Evolutionary conservation across 2,329 filamentous ascomycete species (phyloP).

Genomic region (Cladosporium velox): DNA sequence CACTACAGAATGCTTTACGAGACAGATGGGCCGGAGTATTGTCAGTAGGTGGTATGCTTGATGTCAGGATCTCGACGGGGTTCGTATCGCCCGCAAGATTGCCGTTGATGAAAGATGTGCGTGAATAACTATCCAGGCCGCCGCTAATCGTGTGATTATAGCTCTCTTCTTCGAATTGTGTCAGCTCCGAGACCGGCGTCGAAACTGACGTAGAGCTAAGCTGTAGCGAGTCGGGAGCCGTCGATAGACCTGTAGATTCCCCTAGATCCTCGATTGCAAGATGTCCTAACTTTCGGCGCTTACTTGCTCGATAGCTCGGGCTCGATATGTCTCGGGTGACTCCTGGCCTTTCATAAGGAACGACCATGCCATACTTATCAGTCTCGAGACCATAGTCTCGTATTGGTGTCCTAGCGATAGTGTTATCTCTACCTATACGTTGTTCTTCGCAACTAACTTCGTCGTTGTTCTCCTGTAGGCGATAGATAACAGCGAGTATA

Average conservation of each 20-base stretch:
- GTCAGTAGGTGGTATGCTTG: not conserved
- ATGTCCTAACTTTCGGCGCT: constrained; percentile 4
- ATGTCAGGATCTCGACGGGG: not conserved
- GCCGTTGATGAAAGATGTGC: not conserved
- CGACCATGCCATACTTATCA: constrained; percentile 9
- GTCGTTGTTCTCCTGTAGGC: not conserved
- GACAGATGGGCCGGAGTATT: not conserved
- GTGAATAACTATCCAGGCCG: not conserved
- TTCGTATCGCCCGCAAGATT: not conserved
- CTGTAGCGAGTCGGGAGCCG: not conserved
- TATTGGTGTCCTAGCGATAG: constrained; percentile 6
- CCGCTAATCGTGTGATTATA: not conserved
- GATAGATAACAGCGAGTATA: not conserved
- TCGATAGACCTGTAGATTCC: not conserved
- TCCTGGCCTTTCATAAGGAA: not conserved
- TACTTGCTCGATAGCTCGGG: constrained; percentile 5
- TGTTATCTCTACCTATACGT: not conserved
- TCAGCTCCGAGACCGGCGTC: not conserved
- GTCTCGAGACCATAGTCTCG: constrained; percentile 5
- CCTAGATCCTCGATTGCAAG: not conserved
- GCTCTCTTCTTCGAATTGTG: constrained; percentile 12
- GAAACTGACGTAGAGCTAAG: not conserved
- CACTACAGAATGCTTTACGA: not conserved
- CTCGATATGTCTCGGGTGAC: not conserved
- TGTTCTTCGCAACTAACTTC: constrained; percentile 1